Conservation (phyloP, 192 early-diverging fungal species). For the Podila verticillata region DNA sequence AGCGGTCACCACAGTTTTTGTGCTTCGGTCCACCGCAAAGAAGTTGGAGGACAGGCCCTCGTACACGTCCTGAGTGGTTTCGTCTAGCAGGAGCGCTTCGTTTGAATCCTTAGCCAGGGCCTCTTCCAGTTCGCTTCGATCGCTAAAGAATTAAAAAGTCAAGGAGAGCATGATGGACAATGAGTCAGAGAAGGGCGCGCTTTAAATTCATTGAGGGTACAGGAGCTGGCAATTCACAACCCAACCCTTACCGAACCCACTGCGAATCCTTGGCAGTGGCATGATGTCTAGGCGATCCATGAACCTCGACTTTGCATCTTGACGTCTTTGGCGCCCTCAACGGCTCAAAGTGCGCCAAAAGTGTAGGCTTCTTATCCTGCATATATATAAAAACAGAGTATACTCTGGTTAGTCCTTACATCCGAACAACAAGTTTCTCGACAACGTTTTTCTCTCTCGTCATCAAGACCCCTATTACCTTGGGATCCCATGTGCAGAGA, state of each 20-base stretch:
- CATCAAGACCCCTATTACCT: conserved; percentile 45
- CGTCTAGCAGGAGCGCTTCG: conserved; percentile 69
- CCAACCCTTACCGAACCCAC: conserved; percentile 65
- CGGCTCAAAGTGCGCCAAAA: conserved; percentile 37
- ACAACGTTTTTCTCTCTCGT: neutral
- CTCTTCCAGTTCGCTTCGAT: conserved; percentile 58
- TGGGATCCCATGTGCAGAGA: conserved; percentile 61
- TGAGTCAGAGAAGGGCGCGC: neutral
- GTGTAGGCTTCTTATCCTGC: conserved; percentile 6
- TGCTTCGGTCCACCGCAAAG: conserved; percentile 54
- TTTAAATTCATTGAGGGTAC: neutral
- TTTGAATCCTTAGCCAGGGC: conserved; percentile 56
- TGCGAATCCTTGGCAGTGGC: conserved; percentile 76
- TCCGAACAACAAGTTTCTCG: neutral
- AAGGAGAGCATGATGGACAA: neutral
- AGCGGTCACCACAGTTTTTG: conserved; percentile 57
- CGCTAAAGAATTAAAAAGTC: conserved; percentile 38
- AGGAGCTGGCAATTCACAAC: no score
- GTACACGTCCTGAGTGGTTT: conserved; percentile 63
- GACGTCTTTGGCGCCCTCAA: conserved; percentile 12
- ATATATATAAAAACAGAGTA: conserved; percentile 2
- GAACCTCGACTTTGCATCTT: conserved; percentile 56
- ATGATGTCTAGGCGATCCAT: conserved; percentile 60
- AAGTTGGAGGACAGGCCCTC: conserved; percentile 81
- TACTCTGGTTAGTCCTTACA: no score